Base-by-base conservation (phyloP, 1,284 basidiomycete genomes). In the Sutorius eximius region DNA sequence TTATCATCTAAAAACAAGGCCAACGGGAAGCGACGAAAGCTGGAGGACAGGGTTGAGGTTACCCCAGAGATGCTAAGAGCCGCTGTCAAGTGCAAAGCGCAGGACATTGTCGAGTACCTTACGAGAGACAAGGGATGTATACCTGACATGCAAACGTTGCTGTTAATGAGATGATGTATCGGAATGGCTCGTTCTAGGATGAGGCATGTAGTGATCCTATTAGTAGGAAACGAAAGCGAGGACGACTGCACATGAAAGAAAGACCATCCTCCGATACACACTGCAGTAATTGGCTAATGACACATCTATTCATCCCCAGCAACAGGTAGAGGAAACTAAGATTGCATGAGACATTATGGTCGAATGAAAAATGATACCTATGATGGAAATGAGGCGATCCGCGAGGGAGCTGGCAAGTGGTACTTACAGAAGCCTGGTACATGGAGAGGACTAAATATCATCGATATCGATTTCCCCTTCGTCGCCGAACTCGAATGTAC, bases 401-500 rank as follows among this genome's bases (percentile, higher is more conserved):
- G 4, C 1, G 40, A 36, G 15, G n/a, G 8, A 43, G 30, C 6
- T 7, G 10, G 24, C 24, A 30, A 42, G 10, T 2, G 20, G 18
- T 24, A 22, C 67, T 56, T 45, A 67, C 59, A 63, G 32, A 47
- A 56, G 13, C 20, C 41, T 49, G 55, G 24, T 57, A 61, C 47
- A 58, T 37, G 45, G 40, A 54, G 27, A 56, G 16, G 32, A 34
- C 64, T 79, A 90, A 71, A 90, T 89, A 66, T 89, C 88, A 69
- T 90, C 87, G 71, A 90, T 89, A 71, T 90, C 87, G 60, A 90
- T 79, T 66, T 91, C 89, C 52, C 81, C 88, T 66, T 93, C 92
- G 65, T 93, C 91, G 55, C 89, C 91, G 68, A 92, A 91, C 75
- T 91, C 89, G 79, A 94, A 93, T 45, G 86, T 89, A 70, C 89